phyloP scores from a whole-genome alignment of 306 rosid genomes.

The Rosa persica region DNA sequence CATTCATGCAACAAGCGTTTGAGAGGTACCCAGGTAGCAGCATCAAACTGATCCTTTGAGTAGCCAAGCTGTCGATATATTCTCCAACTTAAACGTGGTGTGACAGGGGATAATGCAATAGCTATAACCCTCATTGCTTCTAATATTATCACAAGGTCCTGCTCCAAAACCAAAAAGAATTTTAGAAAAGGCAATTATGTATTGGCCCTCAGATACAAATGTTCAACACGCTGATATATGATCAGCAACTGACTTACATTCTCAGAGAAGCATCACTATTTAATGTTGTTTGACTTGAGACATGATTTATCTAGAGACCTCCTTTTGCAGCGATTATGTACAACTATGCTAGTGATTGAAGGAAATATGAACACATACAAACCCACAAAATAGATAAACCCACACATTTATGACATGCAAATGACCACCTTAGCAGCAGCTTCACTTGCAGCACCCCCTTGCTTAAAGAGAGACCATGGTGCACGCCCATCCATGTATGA shows the following conservation, averaged over 20 bases:
- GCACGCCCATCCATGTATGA: slow-evolving; percentile 81
- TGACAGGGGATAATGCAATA: slow-evolving; percentile 66
- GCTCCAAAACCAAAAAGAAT: slow-evolving; percentile 31
- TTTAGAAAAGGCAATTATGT: background rate
- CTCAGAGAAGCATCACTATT: background rate
- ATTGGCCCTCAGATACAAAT: slow-evolving; percentile 17
- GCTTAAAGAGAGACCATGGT: slow-evolving; percentile 94
- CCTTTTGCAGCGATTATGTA: background rate
- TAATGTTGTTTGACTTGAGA: background rate
- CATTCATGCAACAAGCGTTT: slow-evolving; percentile 23
- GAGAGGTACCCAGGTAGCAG: slow-evolving; percentile 77
- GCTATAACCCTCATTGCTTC: slow-evolving; percentile 88
- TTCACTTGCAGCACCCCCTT: slow-evolving; percentile 73
- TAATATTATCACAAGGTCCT: slow-evolving; percentile 92
- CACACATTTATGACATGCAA: background rate
- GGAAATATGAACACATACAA: background rate
- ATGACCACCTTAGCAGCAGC: slow-evolving; percentile 74
- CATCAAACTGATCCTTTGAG: slow-evolving; percentile 70
- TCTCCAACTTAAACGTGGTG: slow-evolving; percentile 84
- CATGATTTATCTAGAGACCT: background rate
- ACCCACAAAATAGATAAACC: slow-evolving; percentile 2
- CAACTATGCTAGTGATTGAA: background rate
- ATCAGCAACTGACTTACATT: background rate
- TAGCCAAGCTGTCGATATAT: slow-evolving; percentile 84
- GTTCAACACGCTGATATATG: background rate